Conservation (phyloP, 805 yeast species). For the Ogataea thermomethanolica region DNA sequence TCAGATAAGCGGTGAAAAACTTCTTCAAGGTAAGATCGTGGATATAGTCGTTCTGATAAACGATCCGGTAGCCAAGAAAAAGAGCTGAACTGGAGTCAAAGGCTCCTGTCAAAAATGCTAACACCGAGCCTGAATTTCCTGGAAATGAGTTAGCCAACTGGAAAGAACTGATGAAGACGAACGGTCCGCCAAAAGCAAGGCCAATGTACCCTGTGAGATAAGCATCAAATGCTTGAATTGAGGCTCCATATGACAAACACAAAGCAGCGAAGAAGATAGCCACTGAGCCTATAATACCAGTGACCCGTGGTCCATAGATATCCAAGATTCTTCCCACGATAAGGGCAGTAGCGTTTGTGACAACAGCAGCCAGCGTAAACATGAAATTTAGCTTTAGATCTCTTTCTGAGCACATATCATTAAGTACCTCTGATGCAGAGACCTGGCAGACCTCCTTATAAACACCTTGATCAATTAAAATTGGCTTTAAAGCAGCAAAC, state of each 20-base stretch:
- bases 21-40: conserved; percentile 41
- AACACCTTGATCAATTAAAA: conserved; percentile 72
- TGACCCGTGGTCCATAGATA: conserved; percentile 70
- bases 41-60: conserved; percentile 46
- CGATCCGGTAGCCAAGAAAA: conserved; percentile 67
- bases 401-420: conserved; percentile 58
- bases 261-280: conserved; percentile 55
- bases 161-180: conserved; percentile 85
- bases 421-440: background rate
- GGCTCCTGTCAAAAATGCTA: conserved; percentile 88
- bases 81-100: conserved; percentile 92
- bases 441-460: conserved; percentile 58
- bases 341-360: conserved; percentile 79
- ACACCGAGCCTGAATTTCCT: conserved; percentile 69
- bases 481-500: conserved; percentile 90
- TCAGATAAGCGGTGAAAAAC: conserved; percentile 65
- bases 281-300: conserved; percentile 71
- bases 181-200: conserved; percentile 90
- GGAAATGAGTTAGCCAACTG: conserved; percentile 89
- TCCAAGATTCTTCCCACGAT: conserved; percentile 81
- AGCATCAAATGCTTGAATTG: conserved; percentile 45
- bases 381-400: conserved; percentile 77
- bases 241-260: conserved; percentile 24
- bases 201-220: conserved; percentile 71
- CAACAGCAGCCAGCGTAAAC: conserved; percentile 83